Evolutionary conservation across 352 stramenopile species (phyloP).

Genomic region (Aphanomyces astaci): DNA sequence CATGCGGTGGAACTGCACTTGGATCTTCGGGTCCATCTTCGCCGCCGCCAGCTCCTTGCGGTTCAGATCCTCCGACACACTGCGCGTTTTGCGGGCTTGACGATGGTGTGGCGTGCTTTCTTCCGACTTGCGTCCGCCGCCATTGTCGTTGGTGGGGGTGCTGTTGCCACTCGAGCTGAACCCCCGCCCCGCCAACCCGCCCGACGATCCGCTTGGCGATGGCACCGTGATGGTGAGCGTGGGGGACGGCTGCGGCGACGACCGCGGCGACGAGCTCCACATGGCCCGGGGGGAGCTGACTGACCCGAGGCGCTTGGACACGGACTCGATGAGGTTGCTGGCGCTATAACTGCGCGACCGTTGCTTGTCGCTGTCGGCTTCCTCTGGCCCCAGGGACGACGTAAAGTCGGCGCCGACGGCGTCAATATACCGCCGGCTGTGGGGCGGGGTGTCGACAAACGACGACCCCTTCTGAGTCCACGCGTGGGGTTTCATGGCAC

Average conservation of each 20-base stretch:
- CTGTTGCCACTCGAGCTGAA: slow-evolving; percentile 50
- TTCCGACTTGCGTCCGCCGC: slow-evolving; percentile 30
- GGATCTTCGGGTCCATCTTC: slow-evolving; percentile 82
- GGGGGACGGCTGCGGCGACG: slow-evolving; percentile 54
- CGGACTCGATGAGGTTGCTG: slow-evolving; percentile 75
- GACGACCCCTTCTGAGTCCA: slow-evolving; percentile 80
- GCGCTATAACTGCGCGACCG: slow-evolving; percentile 73
- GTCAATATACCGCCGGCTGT: slow-evolving; percentile 81
- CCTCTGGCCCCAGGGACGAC: slow-evolving; percentile 50
- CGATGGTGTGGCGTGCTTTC: slow-evolving; percentile 40
- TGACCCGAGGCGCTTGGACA: slow-evolving; percentile 57
- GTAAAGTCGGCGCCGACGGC: slow-evolving; percentile 83
- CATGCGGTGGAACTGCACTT: slow-evolving; percentile 70
- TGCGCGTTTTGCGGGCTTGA: slow-evolving; percentile 56
- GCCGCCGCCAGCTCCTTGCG: slow-evolving; percentile 46
- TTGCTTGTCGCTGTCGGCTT: slow-evolving; percentile 37
- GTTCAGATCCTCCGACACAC: slow-evolving; percentile 71
- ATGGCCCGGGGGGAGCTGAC: slow-evolving; percentile 25
- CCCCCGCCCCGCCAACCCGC: slow-evolving; percentile 50
- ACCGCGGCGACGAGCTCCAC: slow-evolving; percentile 47
- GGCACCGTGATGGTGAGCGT: slow-evolving; percentile 65
- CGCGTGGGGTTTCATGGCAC: slow-evolving; percentile 75
- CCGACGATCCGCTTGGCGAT: slow-evolving; percentile 47
- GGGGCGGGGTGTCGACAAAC: slow-evolving; percentile 81
- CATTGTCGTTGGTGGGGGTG: slow-evolving; percentile 39